These are phyloP conservation scores for Candida palmyrensis DNA, from an alignment of 805 yeast species.

Conservation along the genomic window DNA sequence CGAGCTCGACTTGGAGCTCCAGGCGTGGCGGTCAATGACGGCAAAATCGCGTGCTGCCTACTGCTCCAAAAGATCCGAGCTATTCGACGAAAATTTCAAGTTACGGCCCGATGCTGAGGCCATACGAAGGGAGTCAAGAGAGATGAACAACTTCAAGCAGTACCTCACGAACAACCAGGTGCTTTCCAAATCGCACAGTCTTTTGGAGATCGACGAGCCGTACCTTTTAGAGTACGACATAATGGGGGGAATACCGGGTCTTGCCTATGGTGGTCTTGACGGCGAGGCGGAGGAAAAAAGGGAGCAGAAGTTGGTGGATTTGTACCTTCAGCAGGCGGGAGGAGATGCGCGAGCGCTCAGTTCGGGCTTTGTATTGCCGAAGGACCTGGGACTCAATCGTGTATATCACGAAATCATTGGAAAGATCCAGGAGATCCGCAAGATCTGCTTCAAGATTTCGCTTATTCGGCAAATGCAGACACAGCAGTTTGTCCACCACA, in stretches of 20 bases:
- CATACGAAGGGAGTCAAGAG: slow-evolving; percentile 54
- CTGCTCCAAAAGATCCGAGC: slow-evolving; percentile 59
- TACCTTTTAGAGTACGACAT: slow-evolving; percentile 81
- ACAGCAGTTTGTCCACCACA: slow-evolving; percentile 66
- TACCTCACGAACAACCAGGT: slow-evolving; percentile 37
- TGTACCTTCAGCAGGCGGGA: slow-evolving; percentile 21
- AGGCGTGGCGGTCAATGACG: slow-evolving; percentile 80
- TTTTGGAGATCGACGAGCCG: slow-evolving; percentile 53
- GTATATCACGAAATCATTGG: slow-evolving; percentile 61
- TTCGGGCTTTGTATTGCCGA: slow-evolving; percentile 30
- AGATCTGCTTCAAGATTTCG: slow-evolving; percentile 82
- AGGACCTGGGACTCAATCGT: slow-evolving; percentile 53
- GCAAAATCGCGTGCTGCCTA: slow-evolving; percentile 75
- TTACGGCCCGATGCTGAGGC: slow-evolving; percentile 70
- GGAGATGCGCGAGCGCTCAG: slow-evolving; percentile 18
- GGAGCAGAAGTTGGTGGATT: slow-evolving; percentile 33
- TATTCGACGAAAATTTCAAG: slow-evolving; percentile 54
- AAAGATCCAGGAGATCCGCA: slow-evolving; percentile 83
- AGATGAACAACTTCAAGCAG: slow-evolving; percentile 58
- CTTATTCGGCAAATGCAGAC: slow-evolving; percentile 88
- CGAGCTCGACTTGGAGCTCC: slow-evolving; percentile 72
- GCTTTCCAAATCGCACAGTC: slow-evolving; percentile 39
- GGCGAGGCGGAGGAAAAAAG: slow-evolving; percentile 33
- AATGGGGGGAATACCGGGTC: slow-evolving; percentile 71
- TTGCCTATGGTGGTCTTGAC: slow-evolving; percentile 49